Evolutionary conservation across 495 filamentous ascomycete genomes (phyloP).

Genomic region (Podospora pseudocomata): DNA sequence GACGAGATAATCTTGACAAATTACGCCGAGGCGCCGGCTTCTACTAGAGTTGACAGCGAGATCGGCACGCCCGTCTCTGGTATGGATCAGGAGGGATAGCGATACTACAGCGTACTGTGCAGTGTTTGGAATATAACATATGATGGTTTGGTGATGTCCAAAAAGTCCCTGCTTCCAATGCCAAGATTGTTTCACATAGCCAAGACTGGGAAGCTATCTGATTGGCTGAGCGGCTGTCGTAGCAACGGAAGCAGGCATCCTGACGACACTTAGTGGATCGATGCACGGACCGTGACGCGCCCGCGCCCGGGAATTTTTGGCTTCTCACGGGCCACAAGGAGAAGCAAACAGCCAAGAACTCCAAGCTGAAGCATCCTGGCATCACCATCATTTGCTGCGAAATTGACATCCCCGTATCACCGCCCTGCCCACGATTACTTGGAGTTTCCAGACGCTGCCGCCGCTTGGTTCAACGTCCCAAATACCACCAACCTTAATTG

Average conservation of each 20-base stretch:
- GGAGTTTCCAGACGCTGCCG: background rate
- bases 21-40: too few species aligned
- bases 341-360: constrained; percentile 6
- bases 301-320: constrained; percentile 16
- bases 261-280: background rate
- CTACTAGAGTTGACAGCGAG: too few species aligned
- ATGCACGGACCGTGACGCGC: constrained; percentile 21
- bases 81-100: too few species aligned
- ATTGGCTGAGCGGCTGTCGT: constrained; percentile 16
- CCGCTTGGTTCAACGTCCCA: background rate
- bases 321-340: background rate
- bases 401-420: background rate
- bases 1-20: too few species aligned
- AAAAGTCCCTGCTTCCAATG: background rate
- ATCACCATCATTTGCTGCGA: constrained; percentile 7
- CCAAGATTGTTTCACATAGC: background rate
- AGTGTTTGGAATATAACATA: too few species aligned
- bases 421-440: background rate
- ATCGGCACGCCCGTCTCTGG: too few species aligned
- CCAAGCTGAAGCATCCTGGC: background rate
- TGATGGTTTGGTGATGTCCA: too few species aligned
- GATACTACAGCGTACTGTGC: too few species aligned
- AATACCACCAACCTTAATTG: background rate
- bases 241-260: constrained; percentile 13
- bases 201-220: background rate